Conservation (phyloP, 352 stramenopile genomes). For the Salisapilia sapeloensis region DNA sequence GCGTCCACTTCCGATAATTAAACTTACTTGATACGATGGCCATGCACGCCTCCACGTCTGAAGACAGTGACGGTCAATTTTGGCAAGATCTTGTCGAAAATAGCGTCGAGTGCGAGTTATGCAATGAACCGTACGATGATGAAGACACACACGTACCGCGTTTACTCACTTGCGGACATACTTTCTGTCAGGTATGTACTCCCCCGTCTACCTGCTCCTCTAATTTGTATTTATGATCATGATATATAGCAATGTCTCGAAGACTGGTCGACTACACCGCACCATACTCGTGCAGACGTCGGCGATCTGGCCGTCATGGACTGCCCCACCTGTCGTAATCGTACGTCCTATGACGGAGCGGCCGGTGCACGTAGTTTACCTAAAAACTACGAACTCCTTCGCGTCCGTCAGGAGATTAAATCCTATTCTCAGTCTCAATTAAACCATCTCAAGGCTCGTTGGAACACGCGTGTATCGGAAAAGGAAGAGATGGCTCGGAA, state of each 20-base stretch:
- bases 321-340: slow-evolving; percentile 53
- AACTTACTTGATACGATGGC: too few species aligned
- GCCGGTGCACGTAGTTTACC: slow-evolving; percentile 34
- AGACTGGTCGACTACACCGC: slow-evolving; percentile 22
- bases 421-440: slow-evolving; percentile 42
- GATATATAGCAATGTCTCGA: slow-evolving; percentile 32
- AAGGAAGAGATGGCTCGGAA: slow-evolving; percentile 57
- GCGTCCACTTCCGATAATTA: too few species aligned
- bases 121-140: slow-evolving; percentile 72
- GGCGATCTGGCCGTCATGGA: slow-evolving; percentile 18
- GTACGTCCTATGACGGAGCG: slow-evolving; percentile 22
- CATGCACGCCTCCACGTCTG: slow-evolving; percentile 8
- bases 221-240: too few species aligned
- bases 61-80: slow-evolving; percentile 28
- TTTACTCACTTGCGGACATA: slow-evolving; percentile 60
- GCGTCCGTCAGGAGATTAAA: slow-evolving; percentile 73
- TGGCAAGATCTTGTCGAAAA: slow-evolving; percentile 64
- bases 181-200: slow-evolving; percentile 54
- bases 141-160: slow-evolving; percentile 46
- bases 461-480: slow-evolving; percentile 41
- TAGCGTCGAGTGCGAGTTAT: slow-evolving; percentile 73
- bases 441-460: slow-evolving; percentile 22
- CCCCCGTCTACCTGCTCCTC: slow-evolving; percentile 1
- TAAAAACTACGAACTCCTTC: slow-evolving; percentile 76
- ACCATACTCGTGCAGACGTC: slow-evolving; percentile 6